Percentiles rank a stretch among this genome's conserved stretches.
These are phyloP conservation scores for Talaromyces sp. DNA, from an alignment of 2,329 filamentous ascomycete species.

Conservation along the genomic window DNA sequence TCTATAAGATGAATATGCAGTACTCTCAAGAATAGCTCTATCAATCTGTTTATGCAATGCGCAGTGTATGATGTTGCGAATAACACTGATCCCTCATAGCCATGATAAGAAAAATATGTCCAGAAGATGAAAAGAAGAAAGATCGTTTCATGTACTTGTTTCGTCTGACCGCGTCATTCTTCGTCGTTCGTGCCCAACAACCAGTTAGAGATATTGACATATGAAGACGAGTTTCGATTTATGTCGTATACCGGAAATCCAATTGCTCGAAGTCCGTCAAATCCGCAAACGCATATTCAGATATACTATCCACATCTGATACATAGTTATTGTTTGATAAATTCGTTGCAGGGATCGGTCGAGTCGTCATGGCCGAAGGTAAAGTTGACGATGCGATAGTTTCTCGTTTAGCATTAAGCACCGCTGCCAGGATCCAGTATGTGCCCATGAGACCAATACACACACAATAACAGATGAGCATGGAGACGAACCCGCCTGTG, in stretches of 20 bases:
- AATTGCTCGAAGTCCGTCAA: constrained; percentile 29
- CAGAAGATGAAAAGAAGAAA: neutral
- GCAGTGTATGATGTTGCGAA: neutral
- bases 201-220: neutral
- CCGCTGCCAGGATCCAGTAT: constrained; percentile 33
- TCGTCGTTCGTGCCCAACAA: neutral
- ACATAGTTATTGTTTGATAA: constrained; percentile 3
- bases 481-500: constrained; percentile 38
- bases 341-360: neutral
- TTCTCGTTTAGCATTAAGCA: constrained; percentile 23
- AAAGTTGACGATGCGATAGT: neutral
- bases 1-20: neutral
- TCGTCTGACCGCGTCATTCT: neutral
- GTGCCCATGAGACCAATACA: constrained; percentile 33
- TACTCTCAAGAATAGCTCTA: neutral
- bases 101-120: neutral
- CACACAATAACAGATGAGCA: constrained; percentile 38
- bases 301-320: constrained; percentile 12
- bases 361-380: neutral
- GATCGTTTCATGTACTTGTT: neutral
- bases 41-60: neutral
- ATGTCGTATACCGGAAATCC: constrained; percentile 30
- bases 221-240: neutral
- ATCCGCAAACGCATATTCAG: constrained; percentile 26
- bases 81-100: neutral